Base-by-base conservation (phyloP, 345 rosid genomes). In the Nasturtium officinale region DNA sequence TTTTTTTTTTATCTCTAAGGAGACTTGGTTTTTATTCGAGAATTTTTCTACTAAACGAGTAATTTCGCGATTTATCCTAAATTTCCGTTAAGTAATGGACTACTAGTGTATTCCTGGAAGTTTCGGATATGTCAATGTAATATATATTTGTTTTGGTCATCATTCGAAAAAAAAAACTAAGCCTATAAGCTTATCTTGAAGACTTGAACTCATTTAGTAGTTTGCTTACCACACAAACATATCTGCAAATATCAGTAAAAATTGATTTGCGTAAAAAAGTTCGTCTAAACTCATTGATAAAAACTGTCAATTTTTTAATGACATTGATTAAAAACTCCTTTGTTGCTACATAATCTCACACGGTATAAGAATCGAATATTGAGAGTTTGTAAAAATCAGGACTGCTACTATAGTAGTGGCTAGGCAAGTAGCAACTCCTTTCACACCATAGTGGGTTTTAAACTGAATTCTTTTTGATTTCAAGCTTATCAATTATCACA, bases 341-440 rank as follows among this genome's bases (percentile, higher is more conserved):
- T 21, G 17, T 53, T 38, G 46, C 11, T 67, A 26, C 35, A 53
- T 54, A 28, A 6, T 20, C 45, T 33, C 60, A 65, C 47, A 35
- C 11, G 21, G 8, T 15, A 20, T 50, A 55, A 55, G 43, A 42
- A 55, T 28, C 33, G 3, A 43, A 26, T 30, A 68, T 5, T 28
- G 42, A 43, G 28, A 21, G 29, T 52, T 52, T 37, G 8, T 9
- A 5, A 48, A 18, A 55, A 68, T 18, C 57, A 56, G 16, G 13
- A 58, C 16, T 33, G 9, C 45, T 40, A 32, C 8, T 54, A 3
- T 47, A 25, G 11, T 32, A 29, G 25, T 43, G 30, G 53, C 7
- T n/a, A n/a, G n/a, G n/a, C n/a, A 28, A 60, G 16, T 42, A 63
- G 29, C 35, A 65, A 47, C 66, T 74, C 67, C 57, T 58, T 58